A percentile compares a stretch with the other conserved stretches of the same genome.
Conservation (phyloP, 169 alveolate species). For the Eimeria sp. region DNA sequence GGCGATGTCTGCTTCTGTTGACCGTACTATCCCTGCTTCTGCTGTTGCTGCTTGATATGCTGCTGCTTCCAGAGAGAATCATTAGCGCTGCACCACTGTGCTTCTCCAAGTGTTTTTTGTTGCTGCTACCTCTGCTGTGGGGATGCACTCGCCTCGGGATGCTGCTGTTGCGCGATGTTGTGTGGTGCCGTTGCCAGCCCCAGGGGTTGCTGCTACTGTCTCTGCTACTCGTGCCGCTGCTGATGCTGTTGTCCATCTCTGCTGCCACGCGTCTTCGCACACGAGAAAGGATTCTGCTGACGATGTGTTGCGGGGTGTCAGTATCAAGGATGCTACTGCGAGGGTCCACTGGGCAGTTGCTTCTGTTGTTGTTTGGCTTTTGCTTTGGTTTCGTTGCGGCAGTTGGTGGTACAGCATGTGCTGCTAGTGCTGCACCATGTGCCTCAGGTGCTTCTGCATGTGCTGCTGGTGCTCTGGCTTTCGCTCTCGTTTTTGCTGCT, state of each 20-base stretch:
- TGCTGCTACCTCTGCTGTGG: conserved; percentile 2
- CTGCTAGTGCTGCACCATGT: neutral
- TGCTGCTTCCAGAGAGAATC: neutral
- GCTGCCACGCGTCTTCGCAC: conserved; percentile 58
- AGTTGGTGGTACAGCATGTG: neutral
- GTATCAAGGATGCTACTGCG: neutral
- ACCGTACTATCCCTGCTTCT: neutral
- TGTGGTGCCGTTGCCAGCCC: neutral
- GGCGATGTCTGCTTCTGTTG: neutral
- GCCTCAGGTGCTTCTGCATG: too few species aligned
- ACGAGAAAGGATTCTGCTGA: conserved; percentile 23
- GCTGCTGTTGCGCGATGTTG: conserved; percentile 36
- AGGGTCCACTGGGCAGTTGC: neutral
- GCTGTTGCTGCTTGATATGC: neutral
- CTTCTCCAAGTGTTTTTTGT: neutral
- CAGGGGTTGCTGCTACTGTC: conserved; percentile 27
- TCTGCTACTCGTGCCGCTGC: conserved; percentile 9
- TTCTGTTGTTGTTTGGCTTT: neutral
- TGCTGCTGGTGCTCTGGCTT: too few species aligned
- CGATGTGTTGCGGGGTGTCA: conserved; percentile 31
- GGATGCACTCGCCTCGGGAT: neutral
- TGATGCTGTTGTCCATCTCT: neutral
- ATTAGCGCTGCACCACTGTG: neutral
- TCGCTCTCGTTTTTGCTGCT: neutral
- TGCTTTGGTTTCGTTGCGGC: neutral